Conservation (phyloP, 108 stramenopile species). For the Mediolabrus comicus region DNA sequence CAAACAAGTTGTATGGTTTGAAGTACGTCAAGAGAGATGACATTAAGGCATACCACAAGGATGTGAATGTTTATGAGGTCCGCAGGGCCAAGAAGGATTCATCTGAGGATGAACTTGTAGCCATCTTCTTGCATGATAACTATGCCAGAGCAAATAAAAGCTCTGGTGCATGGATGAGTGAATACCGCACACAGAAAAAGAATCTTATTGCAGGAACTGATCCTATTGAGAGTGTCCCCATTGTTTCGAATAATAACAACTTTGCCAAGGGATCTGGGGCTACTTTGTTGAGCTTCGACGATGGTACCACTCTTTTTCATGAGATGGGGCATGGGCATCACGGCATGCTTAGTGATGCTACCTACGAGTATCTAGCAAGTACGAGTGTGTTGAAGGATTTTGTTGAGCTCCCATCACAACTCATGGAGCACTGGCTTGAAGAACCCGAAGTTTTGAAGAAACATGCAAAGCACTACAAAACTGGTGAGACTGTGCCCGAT, state of each 20-base stretch:
- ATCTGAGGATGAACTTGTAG: constrained; percentile 53
- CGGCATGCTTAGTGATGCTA: constrained; percentile 70
- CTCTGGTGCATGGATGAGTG: constrained; percentile 83
- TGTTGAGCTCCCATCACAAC: constrained; percentile 76
- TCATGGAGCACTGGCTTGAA: constrained; percentile 82
- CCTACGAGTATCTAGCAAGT: constrained; percentile 65
- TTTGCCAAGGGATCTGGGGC: constrained; percentile 63
- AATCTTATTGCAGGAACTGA: constrained; percentile 56
- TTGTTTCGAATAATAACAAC: constrained; percentile 83
- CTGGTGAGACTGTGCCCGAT: constrained; percentile 64
- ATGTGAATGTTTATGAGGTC: constrained; percentile 77
- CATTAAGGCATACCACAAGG: constrained; percentile 65
- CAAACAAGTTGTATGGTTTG: constrained; percentile 71
- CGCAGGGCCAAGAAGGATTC: constrained; percentile 31
- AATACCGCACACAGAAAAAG: constrained; percentile 73
- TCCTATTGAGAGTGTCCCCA: constrained; percentile 56
- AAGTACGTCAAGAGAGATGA: constrained; percentile 57
- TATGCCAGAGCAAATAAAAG: constrained; percentile 64
- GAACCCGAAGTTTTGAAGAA: constrained; percentile 62
- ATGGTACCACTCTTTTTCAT: constrained; percentile 60
- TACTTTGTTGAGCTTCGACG: constrained; percentile 67
- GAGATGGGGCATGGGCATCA: constrained; percentile 74
- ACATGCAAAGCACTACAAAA: constrained; percentile 65
- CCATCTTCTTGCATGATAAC: constrained; percentile 79
- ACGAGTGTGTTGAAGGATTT: constrained; percentile 76